phyloP scores from a whole-genome alignment of 1,284 basidiomycete species.

The Tilletia setariae region DNA sequence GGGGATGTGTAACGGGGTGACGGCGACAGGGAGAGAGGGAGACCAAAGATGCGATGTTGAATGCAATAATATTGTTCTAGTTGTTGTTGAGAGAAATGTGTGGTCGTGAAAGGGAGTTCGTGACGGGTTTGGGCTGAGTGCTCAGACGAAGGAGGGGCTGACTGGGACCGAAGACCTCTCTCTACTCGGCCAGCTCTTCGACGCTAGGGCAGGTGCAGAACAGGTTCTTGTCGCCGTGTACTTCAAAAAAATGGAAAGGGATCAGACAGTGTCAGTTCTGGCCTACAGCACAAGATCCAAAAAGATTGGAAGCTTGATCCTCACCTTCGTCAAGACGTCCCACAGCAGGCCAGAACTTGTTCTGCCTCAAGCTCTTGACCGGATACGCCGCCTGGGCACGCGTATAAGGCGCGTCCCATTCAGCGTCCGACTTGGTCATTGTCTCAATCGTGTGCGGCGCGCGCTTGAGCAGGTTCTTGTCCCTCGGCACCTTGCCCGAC shows the following conservation, averaged over 20 bases:
- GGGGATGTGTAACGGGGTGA: too few relatives aligned
- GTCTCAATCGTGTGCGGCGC: conserved; percentile 84
- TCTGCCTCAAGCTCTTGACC: conserved; percentile 31
- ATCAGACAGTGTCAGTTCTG: neutral
- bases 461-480: conserved; percentile 77
- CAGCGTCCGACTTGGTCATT: conserved; percentile 66
- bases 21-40: too few relatives aligned
- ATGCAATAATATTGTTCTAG: too few relatives aligned
- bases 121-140: neutral
- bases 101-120: neutral
- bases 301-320: neutral
- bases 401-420: conserved; percentile 68
- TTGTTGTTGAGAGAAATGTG: too few relatives aligned
- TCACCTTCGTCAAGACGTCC: conserved; percentile 43
- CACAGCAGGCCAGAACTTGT: conserved; percentile 52
- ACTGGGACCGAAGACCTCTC: neutral
- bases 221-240: conserved; percentile 14
- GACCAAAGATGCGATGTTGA: neutral
- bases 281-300: neutral
- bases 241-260: neutral
- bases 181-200: conserved; percentile 5
- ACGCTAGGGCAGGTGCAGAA: conserved; percentile 11
- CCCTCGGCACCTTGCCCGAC: conserved; percentile 66
- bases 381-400: conserved; percentile 47
- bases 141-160: neutral